phyloP scores from a whole-genome alignment of 257 asterid species.

The Penstemon eatonii region DNA sequence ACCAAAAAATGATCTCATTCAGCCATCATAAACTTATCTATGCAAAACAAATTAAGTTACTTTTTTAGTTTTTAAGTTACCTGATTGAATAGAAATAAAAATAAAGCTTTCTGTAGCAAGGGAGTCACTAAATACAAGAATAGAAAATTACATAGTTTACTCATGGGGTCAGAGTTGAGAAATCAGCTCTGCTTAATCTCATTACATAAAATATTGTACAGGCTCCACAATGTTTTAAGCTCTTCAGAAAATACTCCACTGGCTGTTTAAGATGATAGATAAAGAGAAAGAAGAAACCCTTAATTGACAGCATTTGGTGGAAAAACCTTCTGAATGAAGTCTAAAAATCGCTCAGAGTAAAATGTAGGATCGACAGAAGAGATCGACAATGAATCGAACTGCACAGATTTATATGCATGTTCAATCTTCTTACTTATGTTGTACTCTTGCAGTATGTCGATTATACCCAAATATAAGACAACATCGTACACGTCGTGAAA shows the following conservation, averaged over 20 bases:
- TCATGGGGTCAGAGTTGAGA: background rate
- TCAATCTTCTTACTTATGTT: constrained; percentile 83
- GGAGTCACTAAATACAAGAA: background rate
- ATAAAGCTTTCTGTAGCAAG: constrained; percentile 16
- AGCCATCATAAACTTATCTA: no score
- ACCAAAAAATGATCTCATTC: no score
- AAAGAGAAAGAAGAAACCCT: background rate
- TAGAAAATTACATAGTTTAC: constrained; percentile 29
- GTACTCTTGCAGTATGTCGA: constrained; percentile 96
- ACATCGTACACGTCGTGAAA: constrained; percentile 92
- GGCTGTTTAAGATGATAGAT: background rate
- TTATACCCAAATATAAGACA: constrained; percentile 83
- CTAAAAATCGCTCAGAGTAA: constrained; percentile 80
- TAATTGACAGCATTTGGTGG: constrained; percentile 43
- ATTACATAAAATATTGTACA: constrained; percentile 15
- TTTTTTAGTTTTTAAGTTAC: no score
- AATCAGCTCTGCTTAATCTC: constrained; percentile 24
- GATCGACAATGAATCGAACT: constrained; percentile 77
- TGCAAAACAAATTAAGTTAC: no score
- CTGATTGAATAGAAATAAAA: background rate
- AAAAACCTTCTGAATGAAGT: constrained; percentile 81
- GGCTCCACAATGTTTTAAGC: constrained; percentile 3
- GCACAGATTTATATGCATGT: constrained; percentile 79
- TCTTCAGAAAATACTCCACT: constrained; percentile 1
- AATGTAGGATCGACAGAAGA: constrained; percentile 92